A percentile compares a stretch with the other conserved stretches of the same genome.
Conservation (phyloP, 2,329 filamentous ascomycete species). For the Samsoniella hepiali region DNA sequence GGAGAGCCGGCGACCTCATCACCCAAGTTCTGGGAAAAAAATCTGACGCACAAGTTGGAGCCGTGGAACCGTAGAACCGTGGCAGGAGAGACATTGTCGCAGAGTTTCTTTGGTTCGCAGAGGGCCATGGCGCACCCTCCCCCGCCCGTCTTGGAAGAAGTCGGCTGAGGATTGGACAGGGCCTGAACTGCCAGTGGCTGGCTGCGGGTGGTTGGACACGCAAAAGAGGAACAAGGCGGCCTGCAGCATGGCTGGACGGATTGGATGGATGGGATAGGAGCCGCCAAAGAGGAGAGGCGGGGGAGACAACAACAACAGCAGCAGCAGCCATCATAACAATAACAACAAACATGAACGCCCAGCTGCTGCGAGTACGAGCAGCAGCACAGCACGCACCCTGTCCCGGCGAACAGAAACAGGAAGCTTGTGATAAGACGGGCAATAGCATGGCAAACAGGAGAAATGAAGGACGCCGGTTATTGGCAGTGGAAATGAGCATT, state of each 20-base stretch:
- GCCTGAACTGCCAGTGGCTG: background rate
- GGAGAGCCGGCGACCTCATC: background rate
- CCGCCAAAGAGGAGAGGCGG: slow-evolving; percentile 4
- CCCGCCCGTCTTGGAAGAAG: background rate
- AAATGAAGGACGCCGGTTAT: slow-evolving; percentile 8
- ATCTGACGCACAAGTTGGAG: background rate
- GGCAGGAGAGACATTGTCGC: slow-evolving; percentile 12
- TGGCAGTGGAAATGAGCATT: slow-evolving; percentile 17
- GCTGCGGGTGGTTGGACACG: background rate
- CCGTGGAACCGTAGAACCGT: background rate
- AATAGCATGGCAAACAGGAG: background rate
- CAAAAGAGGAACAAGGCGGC: background rate
- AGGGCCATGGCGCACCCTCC: background rate
- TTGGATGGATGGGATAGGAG: background rate
- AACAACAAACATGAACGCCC: slow-evolving; percentile 3
- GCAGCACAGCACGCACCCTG: slow-evolving; percentile 3
- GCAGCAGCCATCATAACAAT: slow-evolving; percentile 9
- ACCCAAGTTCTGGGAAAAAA: background rate
- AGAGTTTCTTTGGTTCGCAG: slow-evolving; percentile 17
- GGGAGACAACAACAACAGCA: slow-evolving; percentile 7
- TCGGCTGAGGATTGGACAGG: slow-evolving; percentile 1
- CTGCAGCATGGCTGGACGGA: background rate
- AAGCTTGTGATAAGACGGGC: background rate
- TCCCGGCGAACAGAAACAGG: background rate
- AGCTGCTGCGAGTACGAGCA: background rate